phyloP scores from a whole-genome alignment of 2,329 filamentous ascomycete species.

The Mollisiaceae sp. region DNA sequence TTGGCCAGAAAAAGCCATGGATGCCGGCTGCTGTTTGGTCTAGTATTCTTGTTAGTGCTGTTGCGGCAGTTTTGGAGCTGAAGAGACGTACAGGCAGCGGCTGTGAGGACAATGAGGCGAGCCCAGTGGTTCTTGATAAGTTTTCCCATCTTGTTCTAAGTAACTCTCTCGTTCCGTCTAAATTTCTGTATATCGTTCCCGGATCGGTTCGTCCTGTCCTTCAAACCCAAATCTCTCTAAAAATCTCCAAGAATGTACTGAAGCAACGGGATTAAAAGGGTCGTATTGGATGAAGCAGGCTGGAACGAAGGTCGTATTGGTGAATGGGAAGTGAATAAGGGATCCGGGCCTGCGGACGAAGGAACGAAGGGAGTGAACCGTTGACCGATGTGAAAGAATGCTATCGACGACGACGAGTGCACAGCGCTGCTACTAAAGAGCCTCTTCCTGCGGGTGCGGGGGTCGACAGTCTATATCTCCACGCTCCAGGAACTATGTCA shows the following conservation, averaged over 20 bases:
- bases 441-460: conserved; percentile 16
- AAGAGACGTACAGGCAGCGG: conserved; percentile 59
- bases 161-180: conserved; percentile 12
- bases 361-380: conserved; percentile 45
- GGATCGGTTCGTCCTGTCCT: conserved; percentile 10
- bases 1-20: conserved; percentile 96
- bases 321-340: conserved; percentile 41
- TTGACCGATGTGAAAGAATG: conserved; percentile 53
- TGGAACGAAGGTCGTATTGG: conserved; percentile 20
- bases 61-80: conserved; percentile 17
- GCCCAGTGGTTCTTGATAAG: conserved; percentile 99
- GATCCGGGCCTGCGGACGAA: conserved; percentile 59
- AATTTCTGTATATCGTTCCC: conserved; percentile 11
- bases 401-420: conserved; percentile 57
- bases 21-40: conserved; percentile 87
- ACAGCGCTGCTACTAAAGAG: conserved; percentile 43
- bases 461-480: conserved; percentile 47
- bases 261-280: conserved; percentile 37
- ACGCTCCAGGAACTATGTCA: conserved; percentile 30
- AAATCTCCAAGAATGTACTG: conserved; percentile 27
- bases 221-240: conserved; percentile 5
- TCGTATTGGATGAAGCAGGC: conserved; percentile 32
- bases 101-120: conserved; percentile 87
- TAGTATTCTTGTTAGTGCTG: conserved; percentile 46
- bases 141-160: conserved; percentile 69